A percentile compares a stretch with the other conserved stretches of the same genome.
Evolutionary conservation across 2,329 filamentous ascomycete species (phyloP).

Genomic region (Sodiomyces alkalinus): DNA sequence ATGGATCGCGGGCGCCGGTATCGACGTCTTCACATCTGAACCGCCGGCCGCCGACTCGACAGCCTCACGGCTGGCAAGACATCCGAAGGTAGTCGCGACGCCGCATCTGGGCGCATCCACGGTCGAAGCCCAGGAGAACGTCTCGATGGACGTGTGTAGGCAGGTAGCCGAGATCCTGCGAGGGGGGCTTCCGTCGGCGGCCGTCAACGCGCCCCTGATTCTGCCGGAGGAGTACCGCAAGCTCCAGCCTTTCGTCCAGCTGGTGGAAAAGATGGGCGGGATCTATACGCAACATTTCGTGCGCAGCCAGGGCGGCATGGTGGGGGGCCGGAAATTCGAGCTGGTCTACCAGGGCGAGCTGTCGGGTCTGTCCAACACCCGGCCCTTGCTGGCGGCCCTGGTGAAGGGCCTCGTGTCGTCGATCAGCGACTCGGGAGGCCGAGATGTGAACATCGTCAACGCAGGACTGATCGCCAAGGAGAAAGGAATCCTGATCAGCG

Average conservation of each 20-base stretch:
- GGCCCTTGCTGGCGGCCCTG: conserved; percentile 63
- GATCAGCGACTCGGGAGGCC: conserved; percentile 49
- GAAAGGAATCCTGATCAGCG: conserved; percentile 60
- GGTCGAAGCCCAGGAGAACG: conserved; percentile 71
- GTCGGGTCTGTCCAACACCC: conserved; percentile 55
- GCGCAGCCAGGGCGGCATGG: conserved; percentile 22
- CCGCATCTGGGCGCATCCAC: conserved; percentile 71
- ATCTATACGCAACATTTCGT: conserved; percentile 66
- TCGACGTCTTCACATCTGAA: conserved; percentile 69
- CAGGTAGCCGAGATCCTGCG: conserved; percentile 61
- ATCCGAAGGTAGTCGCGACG: conserved; percentile 60
- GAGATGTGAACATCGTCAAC: conserved; percentile 73
- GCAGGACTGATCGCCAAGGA: conserved; percentile 61
- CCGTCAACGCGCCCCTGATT: conserved; percentile 71
- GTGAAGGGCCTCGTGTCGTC: conserved; percentile 61
- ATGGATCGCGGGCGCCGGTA: conserved; percentile 59
- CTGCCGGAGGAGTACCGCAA: conserved; percentile 67
- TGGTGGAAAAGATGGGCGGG: conserved; percentile 66
- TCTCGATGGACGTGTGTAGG: conserved; percentile 68
- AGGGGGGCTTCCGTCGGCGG: conserved; percentile 58
- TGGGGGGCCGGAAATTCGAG: conserved; percentile 56
- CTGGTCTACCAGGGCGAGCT: conserved; percentile 65
- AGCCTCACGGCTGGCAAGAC: conserved; percentile 47
- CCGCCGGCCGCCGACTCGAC: conserved; percentile 41
- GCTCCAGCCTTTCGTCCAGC: conserved; percentile 58